phyloP scores from a whole-genome alignment of 352 stramenopile genomes.

The Thraustochytrium sp. region DNA sequence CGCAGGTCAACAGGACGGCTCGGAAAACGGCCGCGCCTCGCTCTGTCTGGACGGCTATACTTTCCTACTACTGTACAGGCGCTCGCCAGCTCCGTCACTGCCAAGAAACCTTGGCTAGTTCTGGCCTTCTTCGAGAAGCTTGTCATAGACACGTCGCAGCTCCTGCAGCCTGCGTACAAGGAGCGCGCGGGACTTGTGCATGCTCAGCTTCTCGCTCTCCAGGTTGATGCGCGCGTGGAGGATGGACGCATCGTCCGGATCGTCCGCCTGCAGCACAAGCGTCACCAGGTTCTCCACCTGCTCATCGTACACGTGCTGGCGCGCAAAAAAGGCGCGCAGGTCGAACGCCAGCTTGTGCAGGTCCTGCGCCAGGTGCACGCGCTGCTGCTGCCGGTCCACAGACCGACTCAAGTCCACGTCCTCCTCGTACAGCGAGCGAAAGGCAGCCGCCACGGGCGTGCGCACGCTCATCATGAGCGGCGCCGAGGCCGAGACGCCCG shows the following conservation, averaged over 20 bases:
- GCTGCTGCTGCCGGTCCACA: not conserved
- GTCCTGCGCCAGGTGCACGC: not conserved
- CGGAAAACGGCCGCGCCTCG: no score
- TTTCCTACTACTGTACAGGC: no score
- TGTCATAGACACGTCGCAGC: not conserved
- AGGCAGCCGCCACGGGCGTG: not conserved
- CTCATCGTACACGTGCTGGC: not conserved
- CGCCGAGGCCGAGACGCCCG: not conserved
- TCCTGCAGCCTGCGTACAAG: not conserved
- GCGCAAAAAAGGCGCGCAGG: not conserved
- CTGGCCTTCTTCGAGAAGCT: no score
- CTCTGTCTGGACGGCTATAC: no score
- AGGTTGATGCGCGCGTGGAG: not conserved
- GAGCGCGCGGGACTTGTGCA: not conserved
- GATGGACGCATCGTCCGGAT: not conserved
- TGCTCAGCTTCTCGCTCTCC: not conserved
- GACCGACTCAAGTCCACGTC: not conserved
- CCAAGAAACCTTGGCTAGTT: no score
- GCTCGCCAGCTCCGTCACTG: no score
- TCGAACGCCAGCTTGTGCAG: not conserved
- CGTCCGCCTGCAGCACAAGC: not conserved
- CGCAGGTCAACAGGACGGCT: no score
- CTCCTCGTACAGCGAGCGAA: not conserved
- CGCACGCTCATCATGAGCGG: not conserved
- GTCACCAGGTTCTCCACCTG: not conserved